A percentile compares a stretch with the other conserved stretches of the same genome.
These are phyloP conservation scores for Neofusicoccum laricinum DNA, from an alignment of 2,329 filamentous ascomycete species.

Conservation along the genomic window DNA sequence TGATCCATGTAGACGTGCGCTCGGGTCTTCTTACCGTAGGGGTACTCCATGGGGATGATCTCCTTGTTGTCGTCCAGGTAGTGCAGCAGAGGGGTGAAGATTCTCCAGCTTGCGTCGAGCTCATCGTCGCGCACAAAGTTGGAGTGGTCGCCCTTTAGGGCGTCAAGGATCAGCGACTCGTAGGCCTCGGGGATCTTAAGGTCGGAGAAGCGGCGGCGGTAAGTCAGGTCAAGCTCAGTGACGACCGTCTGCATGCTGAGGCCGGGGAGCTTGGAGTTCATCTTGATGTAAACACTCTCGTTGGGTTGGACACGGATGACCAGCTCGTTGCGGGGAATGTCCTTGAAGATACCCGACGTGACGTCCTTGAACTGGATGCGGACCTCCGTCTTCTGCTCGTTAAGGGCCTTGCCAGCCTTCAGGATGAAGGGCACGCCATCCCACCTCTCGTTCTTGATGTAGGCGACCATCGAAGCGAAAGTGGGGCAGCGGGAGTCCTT, in stretches of 20 bases:
- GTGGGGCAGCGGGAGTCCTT: conserved; percentile 97
- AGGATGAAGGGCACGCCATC: conserved; percentile 98
- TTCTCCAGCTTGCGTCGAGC: conserved; percentile 95
- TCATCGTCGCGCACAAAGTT: conserved; percentile 74
- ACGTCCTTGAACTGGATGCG: conserved; percentile 99
- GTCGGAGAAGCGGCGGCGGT: conserved; percentile 96
- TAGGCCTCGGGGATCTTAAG: conserved; percentile 99
- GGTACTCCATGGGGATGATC: conserved; percentile 99
- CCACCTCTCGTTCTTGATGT: conserved; percentile 99
- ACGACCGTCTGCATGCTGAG: conserved; percentile 99
- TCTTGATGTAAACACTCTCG: conserved; percentile 99
- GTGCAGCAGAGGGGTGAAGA: conserved; percentile 95
- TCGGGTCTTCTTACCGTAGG: conserved; percentile 72
- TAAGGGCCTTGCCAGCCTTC: conserved; percentile 97
- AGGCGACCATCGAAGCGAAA: conserved; percentile 94
- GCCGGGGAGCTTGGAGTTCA: conserved; percentile 99
- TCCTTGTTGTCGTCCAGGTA: conserved; percentile 99
- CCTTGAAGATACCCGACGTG: conserved; percentile 98
- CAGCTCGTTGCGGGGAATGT: conserved; percentile 97
- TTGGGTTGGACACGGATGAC: conserved; percentile 99
- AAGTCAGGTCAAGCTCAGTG: conserved; percentile 96
- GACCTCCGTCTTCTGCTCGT: conserved; percentile 99
- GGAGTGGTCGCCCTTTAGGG: conserved; percentile 97
- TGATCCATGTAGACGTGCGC: conserved; percentile 6
- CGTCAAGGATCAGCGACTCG: conserved; percentile 94